Percentiles rank a stretch among this genome's conserved stretches.
These are phyloP conservation scores for Exophiala sideris DNA, from an alignment of 2,329 filamentous ascomycete genomes.

Conservation along the genomic window DNA sequence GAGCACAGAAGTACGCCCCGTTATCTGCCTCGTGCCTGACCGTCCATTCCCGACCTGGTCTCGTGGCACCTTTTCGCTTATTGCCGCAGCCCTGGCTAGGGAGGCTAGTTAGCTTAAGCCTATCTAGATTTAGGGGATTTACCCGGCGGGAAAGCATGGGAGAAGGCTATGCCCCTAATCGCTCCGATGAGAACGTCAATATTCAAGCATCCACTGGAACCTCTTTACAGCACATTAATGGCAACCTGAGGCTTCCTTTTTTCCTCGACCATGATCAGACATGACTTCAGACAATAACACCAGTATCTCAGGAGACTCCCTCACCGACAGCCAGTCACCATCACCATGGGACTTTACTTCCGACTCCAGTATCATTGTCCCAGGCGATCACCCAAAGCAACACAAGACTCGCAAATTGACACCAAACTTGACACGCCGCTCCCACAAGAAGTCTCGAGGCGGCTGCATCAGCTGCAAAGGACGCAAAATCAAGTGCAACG, in stretches of 20 bases:
- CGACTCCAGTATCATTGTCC: constrained; percentile 5
- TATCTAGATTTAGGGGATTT: not conserved
- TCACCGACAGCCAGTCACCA: constrained; percentile 11
- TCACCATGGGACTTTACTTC: constrained; percentile 16
- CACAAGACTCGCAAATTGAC: constrained; percentile 25
- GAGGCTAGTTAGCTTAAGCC: not conserved
- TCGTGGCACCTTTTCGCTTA: constrained; percentile 9
- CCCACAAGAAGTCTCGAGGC: constrained; percentile 41
- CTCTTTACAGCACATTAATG: not conserved
- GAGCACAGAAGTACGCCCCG: not conserved
- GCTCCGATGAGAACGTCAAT: not conserved
- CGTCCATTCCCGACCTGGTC: constrained; percentile 18
- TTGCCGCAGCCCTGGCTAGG: not conserved
- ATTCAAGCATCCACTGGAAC: not conserved
- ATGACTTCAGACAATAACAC: constrained; percentile 14
- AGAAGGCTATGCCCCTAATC: too few species aligned
- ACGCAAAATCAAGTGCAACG: constrained; percentile 47
- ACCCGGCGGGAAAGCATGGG: not conserved
- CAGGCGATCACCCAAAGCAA: constrained; percentile 4
- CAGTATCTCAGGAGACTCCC: constrained; percentile 5
- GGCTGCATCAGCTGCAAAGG: constrained; percentile 42
- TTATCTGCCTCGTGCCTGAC: constrained; percentile 22
- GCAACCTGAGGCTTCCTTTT: constrained; percentile 1
- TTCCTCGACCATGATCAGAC: constrained; percentile 1
- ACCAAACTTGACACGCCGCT: constrained; percentile 28